Evolutionary conservation across 2,329 filamentous ascomycete species (phyloP).

Genomic region (Fusarium piperis): DNA sequence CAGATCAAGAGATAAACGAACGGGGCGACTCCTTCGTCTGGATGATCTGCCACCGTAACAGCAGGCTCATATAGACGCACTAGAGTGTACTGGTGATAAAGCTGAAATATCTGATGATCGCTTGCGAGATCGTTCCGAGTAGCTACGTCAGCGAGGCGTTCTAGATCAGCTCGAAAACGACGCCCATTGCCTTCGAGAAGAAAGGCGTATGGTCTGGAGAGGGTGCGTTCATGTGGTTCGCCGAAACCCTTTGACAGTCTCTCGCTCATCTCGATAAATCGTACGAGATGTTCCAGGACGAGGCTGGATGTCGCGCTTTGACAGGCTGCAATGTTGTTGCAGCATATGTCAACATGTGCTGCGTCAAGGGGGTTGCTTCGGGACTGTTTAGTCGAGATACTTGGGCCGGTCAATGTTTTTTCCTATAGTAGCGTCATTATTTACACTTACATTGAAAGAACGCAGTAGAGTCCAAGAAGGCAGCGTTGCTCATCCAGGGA

Average conservation of each 20-base stretch:
- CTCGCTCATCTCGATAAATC: conserved; percentile 49
- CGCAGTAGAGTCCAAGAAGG: conserved; percentile 52
- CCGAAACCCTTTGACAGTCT: conserved; percentile 48
- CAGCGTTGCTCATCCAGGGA: conserved; percentile 51
- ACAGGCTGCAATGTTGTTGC: conserved; percentile 42
- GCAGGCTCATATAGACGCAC: conserved; percentile 53
- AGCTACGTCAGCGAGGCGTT: conserved; percentile 46
- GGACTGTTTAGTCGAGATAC: conserved; percentile 50
- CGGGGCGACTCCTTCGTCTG: conserved; percentile 39
- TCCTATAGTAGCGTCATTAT: neutral
- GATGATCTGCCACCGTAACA: conserved; percentile 43
- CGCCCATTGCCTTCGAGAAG: conserved; percentile 48
- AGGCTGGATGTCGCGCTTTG: conserved; percentile 44
- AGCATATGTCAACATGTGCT: conserved; percentile 47
- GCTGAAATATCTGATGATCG: conserved; percentile 34
- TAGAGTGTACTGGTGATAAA: conserved; percentile 49
- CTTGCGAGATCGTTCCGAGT: conserved; percentile 11
- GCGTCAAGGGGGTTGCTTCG: conserved; percentile 46
- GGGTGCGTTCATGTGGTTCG: conserved; percentile 42
- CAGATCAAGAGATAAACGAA: conserved; percentile 45
- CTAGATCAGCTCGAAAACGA: conserved; percentile 46
- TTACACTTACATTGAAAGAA: conserved; percentile 50
- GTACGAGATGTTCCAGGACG: conserved; percentile 47
- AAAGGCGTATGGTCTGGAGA: conserved; percentile 43
- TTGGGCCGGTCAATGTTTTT: conserved; percentile 27